Evolutionary conservation across 768 basidiomycete genomes (phyloP).

Genomic region (Gelatoporia subvermispora): DNA sequence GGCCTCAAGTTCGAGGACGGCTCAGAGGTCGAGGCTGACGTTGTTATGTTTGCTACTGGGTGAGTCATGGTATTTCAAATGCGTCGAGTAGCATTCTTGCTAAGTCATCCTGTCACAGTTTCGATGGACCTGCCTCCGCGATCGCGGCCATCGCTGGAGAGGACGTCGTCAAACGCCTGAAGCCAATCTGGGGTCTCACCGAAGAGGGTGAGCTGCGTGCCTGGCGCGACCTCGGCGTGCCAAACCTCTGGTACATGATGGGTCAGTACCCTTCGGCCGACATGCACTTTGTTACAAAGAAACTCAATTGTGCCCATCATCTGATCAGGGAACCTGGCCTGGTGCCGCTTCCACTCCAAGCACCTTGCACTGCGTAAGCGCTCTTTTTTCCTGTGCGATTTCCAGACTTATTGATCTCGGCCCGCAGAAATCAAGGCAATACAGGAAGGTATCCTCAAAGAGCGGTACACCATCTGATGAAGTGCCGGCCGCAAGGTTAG

Average conservation of each 20-base stretch:
- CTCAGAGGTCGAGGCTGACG: constrained; percentile 41
- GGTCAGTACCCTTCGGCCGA: constrained; percentile 30
- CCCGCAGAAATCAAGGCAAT: constrained; percentile 64
- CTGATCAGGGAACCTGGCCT: constrained; percentile 46
- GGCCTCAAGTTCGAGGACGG: constrained; percentile 39
- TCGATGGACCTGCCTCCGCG: constrained; percentile 38
- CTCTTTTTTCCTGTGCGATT: background rate
- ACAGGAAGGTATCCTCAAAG: constrained; percentile 42
- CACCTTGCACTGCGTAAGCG: constrained; percentile 60
- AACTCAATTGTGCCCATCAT: background rate
- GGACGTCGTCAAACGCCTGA: constrained; percentile 39
- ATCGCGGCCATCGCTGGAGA: constrained; percentile 42
- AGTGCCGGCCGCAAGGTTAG: too few species aligned
- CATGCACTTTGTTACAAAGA: background rate
- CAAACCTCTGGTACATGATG: constrained; percentile 55
- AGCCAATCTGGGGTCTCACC: constrained; percentile 62
- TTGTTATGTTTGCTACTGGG: constrained; percentile 47
- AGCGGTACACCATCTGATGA: constrained; percentile 18
- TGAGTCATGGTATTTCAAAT: too few species aligned
- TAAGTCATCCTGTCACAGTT: constrained; percentile 29
- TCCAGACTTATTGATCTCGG: background rate
- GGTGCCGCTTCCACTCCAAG: constrained; percentile 64
- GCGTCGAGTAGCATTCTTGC: too few species aligned
- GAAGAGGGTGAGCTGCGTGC: constrained; percentile 55
- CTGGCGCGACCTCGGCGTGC: constrained; percentile 47